Evolutionary conservation across 2,329 filamentous ascomycete genomes (phyloP), one percentile per base, ranked within the genome.

Genomic region (Penicillium sp.): DNA sequence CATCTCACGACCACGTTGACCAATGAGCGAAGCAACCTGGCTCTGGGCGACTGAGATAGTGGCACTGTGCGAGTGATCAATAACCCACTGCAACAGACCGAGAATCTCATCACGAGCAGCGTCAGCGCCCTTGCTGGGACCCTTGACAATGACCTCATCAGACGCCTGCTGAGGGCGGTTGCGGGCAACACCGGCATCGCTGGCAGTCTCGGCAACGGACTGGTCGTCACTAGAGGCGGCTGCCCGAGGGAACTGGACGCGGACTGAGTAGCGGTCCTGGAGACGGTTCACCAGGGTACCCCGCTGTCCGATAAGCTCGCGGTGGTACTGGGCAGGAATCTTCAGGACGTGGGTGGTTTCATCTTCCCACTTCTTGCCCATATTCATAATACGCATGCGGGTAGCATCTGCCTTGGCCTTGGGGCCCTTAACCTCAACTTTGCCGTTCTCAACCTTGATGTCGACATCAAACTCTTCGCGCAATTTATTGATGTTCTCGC

Each of bases 361-460:
- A 68, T 99, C 95, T 52, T 96, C 92, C 68, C 96, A 84, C 72
- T 90, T 90, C 73, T 90, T 91, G 41, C 85, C 88, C 63, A 97
- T 80, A 39, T 86, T 84, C 61, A 87, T 80, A 65, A 99, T 97
- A 70, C 96, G 87, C 39, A 87, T 80, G 75, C 90, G 95, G 62
- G 91, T 91, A 49, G 87, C 86, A 73, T 96, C 92, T 1, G 93
- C 91, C 82, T 98, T 98, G 50, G 91, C 91, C 78, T 96, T 91
- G 49, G 95, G 93, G 26, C 96, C 95, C 81, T 96, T 97, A 66
- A 99, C 86, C 75, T 96, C 91, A 49, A 98, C 91, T 77, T 93
- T 93, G 64, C 95, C 95, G 68, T 97, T 91, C 64, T 96, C 88
- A 39, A 98, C 89, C 76, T 97, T 92, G 61, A 99, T 88, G 57